These are phyloP conservation scores for Lachnellula arida DNA, from an alignment of 2,329 filamentous ascomycete genomes.

Conservation along the genomic window DNA sequence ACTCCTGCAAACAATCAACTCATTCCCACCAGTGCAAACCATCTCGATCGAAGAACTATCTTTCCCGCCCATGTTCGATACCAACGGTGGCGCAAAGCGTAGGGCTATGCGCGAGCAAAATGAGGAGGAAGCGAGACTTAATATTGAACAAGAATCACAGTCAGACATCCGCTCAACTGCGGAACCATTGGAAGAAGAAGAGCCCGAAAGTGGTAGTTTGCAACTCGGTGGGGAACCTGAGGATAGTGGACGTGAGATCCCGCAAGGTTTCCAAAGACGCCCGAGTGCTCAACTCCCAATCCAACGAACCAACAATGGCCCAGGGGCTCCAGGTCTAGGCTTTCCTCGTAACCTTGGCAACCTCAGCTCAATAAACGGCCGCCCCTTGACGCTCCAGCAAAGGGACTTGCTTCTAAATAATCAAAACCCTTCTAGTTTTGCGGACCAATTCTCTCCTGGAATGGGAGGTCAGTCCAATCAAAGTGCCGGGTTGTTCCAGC, in stretches of 20 bases:
- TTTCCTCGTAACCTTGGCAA: conserved; percentile 47
- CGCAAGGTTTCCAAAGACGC: conserved; percentile 52
- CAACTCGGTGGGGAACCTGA: conserved; percentile 92
- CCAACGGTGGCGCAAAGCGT: conserved; percentile 75
- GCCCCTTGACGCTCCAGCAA: conserved; percentile 80
- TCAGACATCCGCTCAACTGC: conserved; percentile 44
- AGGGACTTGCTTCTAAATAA: conserved; percentile 53
- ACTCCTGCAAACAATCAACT: conserved; percentile 43
- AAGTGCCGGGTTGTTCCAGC: conserved; percentile 49
- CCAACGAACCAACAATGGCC: conserved; percentile 53
- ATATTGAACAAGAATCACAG: conserved; percentile 50
- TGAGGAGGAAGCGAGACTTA: conserved; percentile 53
- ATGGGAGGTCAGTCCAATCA: conserved; percentile 43
- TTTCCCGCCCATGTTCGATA: conserved; percentile 75
- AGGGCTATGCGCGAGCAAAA: conserved; percentile 69
- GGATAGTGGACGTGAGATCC: conserved; percentile 52
- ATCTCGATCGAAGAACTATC: conserved; percentile 38
- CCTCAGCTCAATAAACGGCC: conserved; percentile 57
- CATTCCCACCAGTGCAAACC: conserved; percentile 6
- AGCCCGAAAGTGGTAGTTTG: conserved; percentile 74
- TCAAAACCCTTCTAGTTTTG: conserved; percentile 40
- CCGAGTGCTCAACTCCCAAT: conserved; percentile 72
- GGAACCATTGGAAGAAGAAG: conserved; percentile 59
- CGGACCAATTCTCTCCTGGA: conserved; percentile 56
- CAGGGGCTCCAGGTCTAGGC: conserved; percentile 50